Base-by-base conservation (phyloP, 1,139 yeast species). In the Magnusiomyces sp. region DNA sequence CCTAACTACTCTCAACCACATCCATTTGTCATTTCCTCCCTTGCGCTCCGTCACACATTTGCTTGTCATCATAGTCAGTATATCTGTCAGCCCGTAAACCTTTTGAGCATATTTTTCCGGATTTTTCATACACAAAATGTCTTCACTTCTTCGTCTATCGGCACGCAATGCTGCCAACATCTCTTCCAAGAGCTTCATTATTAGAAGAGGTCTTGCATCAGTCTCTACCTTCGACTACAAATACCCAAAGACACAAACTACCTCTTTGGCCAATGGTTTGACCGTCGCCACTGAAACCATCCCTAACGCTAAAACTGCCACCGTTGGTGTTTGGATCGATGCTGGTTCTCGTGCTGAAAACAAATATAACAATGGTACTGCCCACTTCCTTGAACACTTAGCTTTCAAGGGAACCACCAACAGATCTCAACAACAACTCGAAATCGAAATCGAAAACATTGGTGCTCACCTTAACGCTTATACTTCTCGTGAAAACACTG, bases 331-430 rank as follows among this genome's bases (percentile, higher is more conserved):
- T 45, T 84, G 90, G 89, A 90, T 92, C 57, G 96, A 94, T 67
- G 97, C 98, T 44, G 99, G 99, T 1, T 90, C 97, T 1, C 77
- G 99, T 55, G 97, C 97, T 1, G 99, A 92, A 69, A 84, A 82
- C 62, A 79, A 82, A 47, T 74, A 75, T 62, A 77, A 77, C 63
- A 88, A 89, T 60, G 99, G 99, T 44, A 90, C 97, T 11, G 99
- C 99, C 0, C 99, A 92, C 69, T 92, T 92, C 64, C 72, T 92
- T 52, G 99, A 92, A 68, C 99, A 92, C 69, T 73, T 92, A 61
- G 95, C 97, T 2, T 92, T 92, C 72, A 92, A 92, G 70, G 99
- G 99, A 34, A 92, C 98, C 14, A 70, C 76, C 50, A 76, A 74
- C 55, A 78, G 98, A 63, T 72, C 89, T n/a, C 97, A 92, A 70